Base-by-base conservation (phyloP, 1,284 basidiomycete genomes). In the Microbotryum intermedium region DNA sequence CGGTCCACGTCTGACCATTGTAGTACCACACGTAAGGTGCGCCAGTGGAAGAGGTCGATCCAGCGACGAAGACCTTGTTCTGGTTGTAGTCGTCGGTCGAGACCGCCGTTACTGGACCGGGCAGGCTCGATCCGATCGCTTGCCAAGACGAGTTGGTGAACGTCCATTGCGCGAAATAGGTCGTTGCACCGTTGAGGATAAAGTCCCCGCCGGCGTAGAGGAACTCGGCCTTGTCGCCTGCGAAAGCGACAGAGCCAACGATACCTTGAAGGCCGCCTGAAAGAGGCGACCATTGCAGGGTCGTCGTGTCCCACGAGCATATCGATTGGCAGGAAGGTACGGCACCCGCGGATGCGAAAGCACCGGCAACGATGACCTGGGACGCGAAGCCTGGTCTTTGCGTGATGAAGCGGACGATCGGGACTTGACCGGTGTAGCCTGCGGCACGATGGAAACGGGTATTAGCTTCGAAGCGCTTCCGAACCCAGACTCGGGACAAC, bases 101-200 rank as follows among this genome's bases (percentile, higher is more conserved):
- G 55, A 97, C 74, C 16, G 94, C 90, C 9, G 90, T 87, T 0
- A 92, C 88, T 1, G 91, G 90, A 2, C 94, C 94, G 49, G 91
- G 89, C 18, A 95, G 79, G 53, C 83, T 79, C 16, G 76, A 76
- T 11, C 90, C 91, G 25, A 97, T 75, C 7, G 82, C 73, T n/a
- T 78, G 77, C 89, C 93, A 95, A 1, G 83, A 83, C 5, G 76
- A 72, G 67, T 87, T 87, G 55, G 79, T 70, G 70, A 90, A 85
- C 65, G 79, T 79, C 74, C 83, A 94, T 60, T 80, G 78, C 1
- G 83, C 86, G 50, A 91, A 84, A 69, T 86, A 86, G 26, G 86
- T 81, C 11, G 79, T 70, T 6, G 77, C 79, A 57, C 79, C 80
- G 61, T 81, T 68, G 57, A 90, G 74, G 6, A 81, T 77, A 60